Conservation (phyloP, 2,329 filamentous ascomycete species). For the Hirsutella rhossiliensis region DNA sequence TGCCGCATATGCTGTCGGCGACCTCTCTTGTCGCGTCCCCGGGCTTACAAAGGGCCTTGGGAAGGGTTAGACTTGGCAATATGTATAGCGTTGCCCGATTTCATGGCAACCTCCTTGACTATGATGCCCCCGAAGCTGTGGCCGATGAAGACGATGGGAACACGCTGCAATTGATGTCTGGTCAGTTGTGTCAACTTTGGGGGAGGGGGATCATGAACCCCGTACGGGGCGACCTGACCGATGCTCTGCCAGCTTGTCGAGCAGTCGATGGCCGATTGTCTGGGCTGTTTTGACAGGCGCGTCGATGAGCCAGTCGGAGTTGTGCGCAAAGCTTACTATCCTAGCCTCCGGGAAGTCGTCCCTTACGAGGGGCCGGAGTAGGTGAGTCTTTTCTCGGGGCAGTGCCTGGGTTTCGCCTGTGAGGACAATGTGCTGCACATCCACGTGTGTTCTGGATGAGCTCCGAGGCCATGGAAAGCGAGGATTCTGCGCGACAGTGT, state of each 20-base stretch:
- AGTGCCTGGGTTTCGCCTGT: too few relatives aligned
- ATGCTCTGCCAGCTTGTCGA: constrained; percentile 1
- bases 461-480: constrained; percentile 9
- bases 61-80: too few relatives aligned
- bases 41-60: constrained; percentile 1
- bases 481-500: constrained; percentile 5
- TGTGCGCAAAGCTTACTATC: constrained; percentile 9
- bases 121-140: constrained; percentile 12
- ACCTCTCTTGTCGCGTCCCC: constrained; percentile 3
- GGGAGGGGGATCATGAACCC: too few relatives aligned
- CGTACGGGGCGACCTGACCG: background rate
- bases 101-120: constrained; percentile 7
- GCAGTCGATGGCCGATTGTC: constrained; percentile 6
- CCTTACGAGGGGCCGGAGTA: constrained; percentile 7
- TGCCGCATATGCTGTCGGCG: constrained; percentile 5
- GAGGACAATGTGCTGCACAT: background rate
- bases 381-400: background rate
- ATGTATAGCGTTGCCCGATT: too few relatives aligned
- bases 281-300: constrained; percentile 7
- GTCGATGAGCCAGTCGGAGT: constrained; percentile 10
- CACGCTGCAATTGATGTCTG: background rate
- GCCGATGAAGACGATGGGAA: constrained; percentile 10
- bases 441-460: constrained; percentile 9
- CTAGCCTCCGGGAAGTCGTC: constrained; percentile 8
- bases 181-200: too few relatives aligned